A percentile compares a stretch with the other conserved stretches of the same genome.
These are phyloP conservation scores for Chrysopogon serrulatus DNA, from an alignment of 176 grass and related monocot species.

Conservation along the genomic window DNA sequence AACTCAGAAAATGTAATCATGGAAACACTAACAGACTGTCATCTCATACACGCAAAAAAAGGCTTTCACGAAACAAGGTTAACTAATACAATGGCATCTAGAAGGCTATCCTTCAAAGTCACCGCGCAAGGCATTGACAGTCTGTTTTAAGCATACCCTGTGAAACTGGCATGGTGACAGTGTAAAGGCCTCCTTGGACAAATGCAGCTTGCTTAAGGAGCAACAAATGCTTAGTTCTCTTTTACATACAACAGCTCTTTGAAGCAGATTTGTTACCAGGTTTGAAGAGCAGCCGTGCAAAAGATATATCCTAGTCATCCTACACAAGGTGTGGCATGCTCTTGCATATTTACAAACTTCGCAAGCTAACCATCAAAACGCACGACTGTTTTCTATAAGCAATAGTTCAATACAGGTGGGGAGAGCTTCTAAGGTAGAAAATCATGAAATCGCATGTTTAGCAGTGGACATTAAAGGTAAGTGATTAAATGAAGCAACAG, in stretches of 20 bases:
- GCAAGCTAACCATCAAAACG: not conserved
- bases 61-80: not conserved
- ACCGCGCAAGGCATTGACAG: not conserved
- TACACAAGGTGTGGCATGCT: not conserved
- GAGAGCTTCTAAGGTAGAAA: not conserved
- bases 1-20: not conserved
- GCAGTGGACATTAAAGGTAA: not conserved
- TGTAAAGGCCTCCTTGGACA: not conserved
- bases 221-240: not conserved
- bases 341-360: not conserved
- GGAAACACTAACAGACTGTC: not conserved
- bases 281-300: not conserved
- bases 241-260: not conserved
- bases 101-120: not conserved
- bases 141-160: constrained; percentile 1
- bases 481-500: not conserved
- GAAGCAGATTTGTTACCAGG: not conserved
- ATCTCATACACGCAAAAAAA: not conserved
- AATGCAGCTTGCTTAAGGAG: not conserved
- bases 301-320: not conserved
- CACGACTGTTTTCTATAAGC: not conserved
- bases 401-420: not conserved
- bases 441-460: not conserved
- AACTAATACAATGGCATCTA: not conserved
- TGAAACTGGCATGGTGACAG: not conserved